Evolutionary conservation across 768 basidiomycete species (phyloP).

Genomic region (Lactifluus pinguis): DNA sequence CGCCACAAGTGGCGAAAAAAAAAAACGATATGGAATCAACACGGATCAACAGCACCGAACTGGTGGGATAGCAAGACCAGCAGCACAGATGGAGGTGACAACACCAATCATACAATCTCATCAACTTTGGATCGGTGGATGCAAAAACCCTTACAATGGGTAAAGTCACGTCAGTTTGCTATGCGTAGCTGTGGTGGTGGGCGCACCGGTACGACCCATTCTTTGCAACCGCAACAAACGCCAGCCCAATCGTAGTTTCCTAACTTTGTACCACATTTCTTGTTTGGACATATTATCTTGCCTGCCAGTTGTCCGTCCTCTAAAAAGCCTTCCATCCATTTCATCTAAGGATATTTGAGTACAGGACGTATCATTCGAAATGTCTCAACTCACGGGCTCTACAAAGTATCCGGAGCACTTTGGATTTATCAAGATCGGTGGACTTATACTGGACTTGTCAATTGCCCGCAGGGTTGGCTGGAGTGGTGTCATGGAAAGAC

Average conservation of each 20-base stretch:
- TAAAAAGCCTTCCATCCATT: conserved; percentile 90
- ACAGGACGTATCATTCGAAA: background rate
- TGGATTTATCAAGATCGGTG: conserved; percentile 64
- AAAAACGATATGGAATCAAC: background rate
- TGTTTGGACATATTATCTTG: conserved; percentile 88
- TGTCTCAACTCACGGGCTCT: conserved; percentile 62
- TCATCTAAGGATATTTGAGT: conserved; percentile 42
- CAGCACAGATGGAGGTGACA: background rate
- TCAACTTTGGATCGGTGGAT: conserved; percentile 47
- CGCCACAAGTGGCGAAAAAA: background rate
- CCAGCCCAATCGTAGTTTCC: conserved; percentile 99
- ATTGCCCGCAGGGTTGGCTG: background rate
- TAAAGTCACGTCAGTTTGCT: background rate
- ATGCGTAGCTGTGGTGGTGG: background rate
- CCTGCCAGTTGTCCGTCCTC: conserved; percentile 70
- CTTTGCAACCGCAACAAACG: conserved; percentile 80
- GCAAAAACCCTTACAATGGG: conserved; percentile 39
- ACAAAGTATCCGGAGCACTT: conserved; percentile 96
- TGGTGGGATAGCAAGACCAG: background rate
- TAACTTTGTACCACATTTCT: conserved; percentile 82
- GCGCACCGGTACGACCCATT: conserved; percentile 87
- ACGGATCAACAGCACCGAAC: background rate
- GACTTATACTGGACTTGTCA: conserved; percentile 29
- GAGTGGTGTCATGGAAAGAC: conserved; percentile 23
- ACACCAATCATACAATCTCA: conserved; percentile 30